phyloP scores from a whole-genome alignment of 257 asterid genomes.

The Paraleonurus japonicus region DNA sequence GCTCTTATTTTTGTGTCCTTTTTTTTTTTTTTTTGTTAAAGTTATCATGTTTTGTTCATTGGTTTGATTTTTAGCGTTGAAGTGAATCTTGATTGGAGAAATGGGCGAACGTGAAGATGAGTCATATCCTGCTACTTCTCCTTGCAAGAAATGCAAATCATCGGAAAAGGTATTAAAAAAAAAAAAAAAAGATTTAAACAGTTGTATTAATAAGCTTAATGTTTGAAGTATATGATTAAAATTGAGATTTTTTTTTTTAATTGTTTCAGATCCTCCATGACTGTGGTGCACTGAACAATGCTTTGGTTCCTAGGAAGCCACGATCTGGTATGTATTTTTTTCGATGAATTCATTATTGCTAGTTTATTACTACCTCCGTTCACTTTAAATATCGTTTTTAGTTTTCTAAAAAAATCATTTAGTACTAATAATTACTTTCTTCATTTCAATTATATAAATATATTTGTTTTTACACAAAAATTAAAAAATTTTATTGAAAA shows the following conservation, averaged over 20 bases:
- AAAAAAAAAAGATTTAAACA: slow-evolving; percentile 24
- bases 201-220: not conserved
- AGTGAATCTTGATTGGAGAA: slow-evolving; percentile 20
- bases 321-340: slow-evolving; percentile 51
- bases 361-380: not conserved
- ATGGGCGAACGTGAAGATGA: slow-evolving; percentile 40
- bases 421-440: too few species aligned
- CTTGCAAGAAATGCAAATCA: not conserved
- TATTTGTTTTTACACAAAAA: too few species aligned
- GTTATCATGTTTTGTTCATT: slow-evolving; percentile 3
- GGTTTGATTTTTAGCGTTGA: not conserved
- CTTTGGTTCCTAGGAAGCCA: slow-evolving; percentile 42
- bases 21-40: slow-evolving; percentile 15
- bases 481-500: too few species aligned
- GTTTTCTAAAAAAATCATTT: too few species aligned
- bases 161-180: slow-evolving; percentile 21
- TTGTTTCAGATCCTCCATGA: slow-evolving; percentile 46
- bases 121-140: slow-evolving; percentile 5
- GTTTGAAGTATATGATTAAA: not conserved
- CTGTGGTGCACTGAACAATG: slow-evolving; percentile 28
- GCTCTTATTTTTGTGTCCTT: not conserved
- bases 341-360: not conserved
- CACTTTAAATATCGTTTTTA: too few species aligned
- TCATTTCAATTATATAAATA: too few species aligned
- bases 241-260: not conserved